These are phyloP conservation scores for Chlorella sp. DNA, from an alignment of 139 green algal genomes.

Conservation along the genomic window DNA sequence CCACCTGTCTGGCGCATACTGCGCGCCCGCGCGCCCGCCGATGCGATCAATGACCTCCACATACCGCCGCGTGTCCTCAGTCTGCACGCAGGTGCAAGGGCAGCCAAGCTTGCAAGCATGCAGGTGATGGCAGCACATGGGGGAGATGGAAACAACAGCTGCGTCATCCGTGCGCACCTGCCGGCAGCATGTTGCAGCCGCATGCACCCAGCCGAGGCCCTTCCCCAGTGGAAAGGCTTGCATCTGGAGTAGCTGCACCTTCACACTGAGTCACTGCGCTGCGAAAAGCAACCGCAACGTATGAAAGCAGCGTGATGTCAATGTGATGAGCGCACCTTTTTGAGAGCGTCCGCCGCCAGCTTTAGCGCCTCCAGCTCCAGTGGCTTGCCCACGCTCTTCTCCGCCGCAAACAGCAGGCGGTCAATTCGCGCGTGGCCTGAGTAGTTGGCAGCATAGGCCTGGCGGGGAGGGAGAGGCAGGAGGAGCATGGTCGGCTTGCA, in stretches of 20 bases:
- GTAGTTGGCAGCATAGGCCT: conserved; percentile 82
- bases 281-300: too few relatives aligned
- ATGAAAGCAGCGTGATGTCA: too few relatives aligned
- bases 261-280: too few relatives aligned
- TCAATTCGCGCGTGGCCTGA: conserved; percentile 73
- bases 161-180: too few relatives aligned
- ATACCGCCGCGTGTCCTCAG: conserved; percentile 22
- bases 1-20: conserved; percentile 14
- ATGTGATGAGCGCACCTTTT: conserved; percentile 57
- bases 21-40: not conserved
- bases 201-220: too few relatives aligned
- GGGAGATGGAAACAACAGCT: too few relatives aligned
- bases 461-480: not conserved
- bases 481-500: not conserved
- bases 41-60: conserved; percentile 22
- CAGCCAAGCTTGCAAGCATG: too few relatives aligned
- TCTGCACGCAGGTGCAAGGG: conserved; percentile 46
- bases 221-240: too few relatives aligned
- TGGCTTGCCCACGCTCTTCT: conserved; percentile 53
- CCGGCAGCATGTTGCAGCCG: too few relatives aligned
- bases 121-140: too few relatives aligned
- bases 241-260: too few relatives aligned
- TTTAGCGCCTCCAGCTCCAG: conserved; percentile 82
- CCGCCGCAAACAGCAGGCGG: conserved; percentile 82
- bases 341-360: conserved; percentile 78